These are phyloP conservation scores for Colletotrichum paranaense DNA, from an alignment of 2,329 filamentous ascomycete genomes.

Conservation along the genomic window DNA sequence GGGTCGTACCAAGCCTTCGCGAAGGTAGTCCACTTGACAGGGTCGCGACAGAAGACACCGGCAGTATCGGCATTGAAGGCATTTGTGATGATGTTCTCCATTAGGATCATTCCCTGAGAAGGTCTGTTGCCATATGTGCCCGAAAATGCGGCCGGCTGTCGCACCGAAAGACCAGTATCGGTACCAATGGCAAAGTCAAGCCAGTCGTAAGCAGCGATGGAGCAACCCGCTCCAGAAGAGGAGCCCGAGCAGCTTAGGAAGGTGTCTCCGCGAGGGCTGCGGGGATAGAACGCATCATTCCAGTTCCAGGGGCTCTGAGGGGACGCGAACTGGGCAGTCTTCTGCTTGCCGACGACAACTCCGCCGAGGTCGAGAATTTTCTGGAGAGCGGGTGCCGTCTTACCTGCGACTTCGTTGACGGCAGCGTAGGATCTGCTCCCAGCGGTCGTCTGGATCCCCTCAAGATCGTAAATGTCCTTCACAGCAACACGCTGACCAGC, in stretches of 20 bases:
- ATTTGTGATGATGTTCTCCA: constrained; percentile 40
- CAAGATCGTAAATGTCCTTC: constrained; percentile 46
- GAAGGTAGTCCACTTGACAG: constrained; percentile 46
- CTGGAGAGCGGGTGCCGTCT: constrained; percentile 63
- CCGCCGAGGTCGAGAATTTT: constrained; percentile 70
- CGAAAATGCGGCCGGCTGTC: constrained; percentile 41
- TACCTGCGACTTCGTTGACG: constrained; percentile 57
- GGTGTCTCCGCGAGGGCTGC: constrained; percentile 60
- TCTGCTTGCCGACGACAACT: constrained; percentile 64
- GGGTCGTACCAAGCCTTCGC: constrained; percentile 51
- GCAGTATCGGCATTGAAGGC: constrained; percentile 42
- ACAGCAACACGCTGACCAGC: constrained; percentile 51
- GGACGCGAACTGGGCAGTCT: constrained; percentile 59
- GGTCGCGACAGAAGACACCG: constrained; percentile 42
- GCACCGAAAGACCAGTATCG: constrained; percentile 41
- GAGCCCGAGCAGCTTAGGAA: constrained; percentile 48
- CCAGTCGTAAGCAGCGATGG: constrained; percentile 44
- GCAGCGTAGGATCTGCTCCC: constrained; percentile 70
- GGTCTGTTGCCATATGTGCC: constrained; percentile 44
- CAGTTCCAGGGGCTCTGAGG: constrained; percentile 56
- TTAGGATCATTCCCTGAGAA: constrained; percentile 40
- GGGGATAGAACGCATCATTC: constrained; percentile 52
- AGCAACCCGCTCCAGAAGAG: constrained; percentile 41
- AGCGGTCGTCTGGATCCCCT: constrained; percentile 65
- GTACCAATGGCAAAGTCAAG: constrained; percentile 40